Evolutionary conservation across 352 stramenopile species (phyloP), one percentile per base, ranked within the genome.

Genomic region (Globisporangium middletonii): DNA sequence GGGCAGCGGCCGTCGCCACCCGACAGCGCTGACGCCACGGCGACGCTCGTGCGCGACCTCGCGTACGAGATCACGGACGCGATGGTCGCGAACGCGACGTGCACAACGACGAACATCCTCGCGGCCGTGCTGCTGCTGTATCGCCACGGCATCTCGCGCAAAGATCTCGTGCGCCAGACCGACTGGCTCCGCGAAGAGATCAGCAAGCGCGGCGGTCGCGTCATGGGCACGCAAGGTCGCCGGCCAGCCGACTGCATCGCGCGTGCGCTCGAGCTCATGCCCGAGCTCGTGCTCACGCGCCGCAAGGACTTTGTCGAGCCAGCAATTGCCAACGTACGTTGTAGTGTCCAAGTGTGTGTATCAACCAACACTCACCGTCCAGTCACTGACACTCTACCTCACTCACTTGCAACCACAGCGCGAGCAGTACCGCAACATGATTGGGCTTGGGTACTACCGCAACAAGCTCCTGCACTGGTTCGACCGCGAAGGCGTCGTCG

Each of bases 401-500:
- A 61, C 5, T 48, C 23, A 12, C n/a, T 4, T 38, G 33, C 50
- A 1, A 15, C 7, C 15, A 35, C 49, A 90, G 80, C 74, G 79
- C 8, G 84, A 92, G 47, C 75, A 90, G 67, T 92, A 92, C 61
- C 68, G 69, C 15, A 94, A 94, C 67, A 90, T 92, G 78, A 92
- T 94, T 59, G 82, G 82, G 3, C 68, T 94, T 2, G 84, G 84
- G 12, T 91, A 92, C 62, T 94, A 94, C 68, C 80, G 84, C 64
- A 94, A 94, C 67, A 94, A 94, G 60, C 62, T 94, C 19, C 60
- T 94, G 54, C 84, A 94, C 67, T 92, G 81, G 84, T 94, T 94
- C 62, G 83, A 86, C 65, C 68, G 65, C 18, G 84, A 94, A 52
- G 84, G 82, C 46, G 78, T 91, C n/a, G 26, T 92, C 19, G 80